These are phyloP conservation scores for Thalia dealbata DNA, from an alignment of 176 grass and related monocot species.

Conservation along the genomic window DNA sequence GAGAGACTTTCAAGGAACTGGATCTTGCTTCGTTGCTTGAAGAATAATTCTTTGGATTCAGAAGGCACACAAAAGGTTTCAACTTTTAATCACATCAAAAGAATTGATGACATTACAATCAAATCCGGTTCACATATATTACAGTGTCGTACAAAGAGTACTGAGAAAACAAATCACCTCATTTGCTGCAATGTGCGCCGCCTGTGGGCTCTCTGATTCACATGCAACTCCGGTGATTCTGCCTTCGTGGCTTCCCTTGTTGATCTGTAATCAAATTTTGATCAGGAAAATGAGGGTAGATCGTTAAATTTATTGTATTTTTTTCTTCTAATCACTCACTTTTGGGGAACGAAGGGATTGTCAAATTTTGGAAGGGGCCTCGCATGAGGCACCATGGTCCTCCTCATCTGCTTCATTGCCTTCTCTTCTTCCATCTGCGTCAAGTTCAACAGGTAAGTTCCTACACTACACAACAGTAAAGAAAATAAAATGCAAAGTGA, in stretches of 20 bases:
- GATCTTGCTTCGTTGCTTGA: too few species aligned
- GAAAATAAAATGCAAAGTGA: neutral
- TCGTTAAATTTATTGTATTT: neutral
- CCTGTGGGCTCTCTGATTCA: constrained; percentile 44
- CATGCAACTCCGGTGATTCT: constrained; percentile 56
- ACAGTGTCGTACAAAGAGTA: neutral
- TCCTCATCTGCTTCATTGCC: constrained; percentile 77
- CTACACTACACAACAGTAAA: neutral
- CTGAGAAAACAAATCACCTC: constrained; percentile 30
- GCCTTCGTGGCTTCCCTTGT: constrained; percentile 56
- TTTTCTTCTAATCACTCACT: constrained; percentile 25
- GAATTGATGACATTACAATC: too few species aligned
- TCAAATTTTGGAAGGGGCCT: constrained; percentile 77
- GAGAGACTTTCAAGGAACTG: too few species aligned
- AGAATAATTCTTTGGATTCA: too few species aligned
- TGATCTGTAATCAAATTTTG: constrained; percentile 29
- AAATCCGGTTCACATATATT: too few species aligned
- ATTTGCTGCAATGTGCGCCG: constrained; percentile 41
- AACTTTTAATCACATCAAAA: too few species aligned
- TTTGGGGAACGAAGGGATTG: constrained; percentile 73
- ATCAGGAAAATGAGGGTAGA: neutral
- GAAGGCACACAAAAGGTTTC: too few species aligned
- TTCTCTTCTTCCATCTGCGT: constrained; percentile 94
- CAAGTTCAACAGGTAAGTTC: neutral
- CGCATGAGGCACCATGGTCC: constrained; percentile 75